A percentile compares a stretch with the other conserved stretches of the same genome.
phyloP scores from a whole-genome alignment of 108 stramenopile genomes.

The Parietichytrium sp. region DNA sequence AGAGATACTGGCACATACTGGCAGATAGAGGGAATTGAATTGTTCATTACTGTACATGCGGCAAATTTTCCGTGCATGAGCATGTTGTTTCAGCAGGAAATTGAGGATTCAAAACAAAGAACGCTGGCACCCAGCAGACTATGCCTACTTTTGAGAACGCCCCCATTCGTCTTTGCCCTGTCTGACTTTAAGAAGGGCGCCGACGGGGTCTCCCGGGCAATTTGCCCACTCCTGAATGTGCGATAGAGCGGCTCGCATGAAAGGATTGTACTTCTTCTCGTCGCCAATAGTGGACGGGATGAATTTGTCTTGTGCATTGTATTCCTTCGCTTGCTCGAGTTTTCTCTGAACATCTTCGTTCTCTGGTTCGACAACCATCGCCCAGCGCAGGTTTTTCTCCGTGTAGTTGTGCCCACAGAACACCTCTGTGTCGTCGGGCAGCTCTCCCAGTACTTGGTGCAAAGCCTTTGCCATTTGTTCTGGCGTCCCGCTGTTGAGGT shows the following conservation, averaged over 20 bases:
- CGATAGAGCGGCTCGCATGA: conserved; percentile 58
- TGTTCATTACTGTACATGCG: too few relatives aligned
- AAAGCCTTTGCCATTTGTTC: conserved; percentile 54
- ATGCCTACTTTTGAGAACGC: too few relatives aligned
- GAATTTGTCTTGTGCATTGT: conserved; percentile 34
- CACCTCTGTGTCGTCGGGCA: conserved; percentile 64
- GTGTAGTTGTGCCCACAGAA: conserved; percentile 77
- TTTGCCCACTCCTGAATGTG: conserved; percentile 48
- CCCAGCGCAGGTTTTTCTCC: conserved; percentile 65
- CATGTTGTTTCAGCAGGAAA: too few relatives aligned
- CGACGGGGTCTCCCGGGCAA: conserved; percentile 43
- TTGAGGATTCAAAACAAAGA: too few relatives aligned
- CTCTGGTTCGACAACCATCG: conserved; percentile 61
- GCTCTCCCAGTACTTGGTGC: conserved; percentile 47
- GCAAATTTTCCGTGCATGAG: too few relatives aligned
- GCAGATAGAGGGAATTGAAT: too few relatives aligned
- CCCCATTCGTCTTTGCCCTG: conserved; percentile 61
- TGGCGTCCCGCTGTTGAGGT: conserved; percentile 58
- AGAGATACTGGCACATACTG: too few relatives aligned
- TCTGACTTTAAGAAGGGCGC: conserved; percentile 48
- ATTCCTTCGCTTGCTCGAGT: conserved; percentile 42
- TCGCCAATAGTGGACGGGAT: conserved; percentile 65
- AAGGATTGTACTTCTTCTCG: conserved; percentile 67
- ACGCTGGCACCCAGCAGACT: too few relatives aligned
- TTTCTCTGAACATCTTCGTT: conserved; percentile 53